These are phyloP conservation scores for Colletotrichum scovillei DNA, from an alignment of 2,329 filamentous ascomycete species.

Conservation along the genomic window DNA sequence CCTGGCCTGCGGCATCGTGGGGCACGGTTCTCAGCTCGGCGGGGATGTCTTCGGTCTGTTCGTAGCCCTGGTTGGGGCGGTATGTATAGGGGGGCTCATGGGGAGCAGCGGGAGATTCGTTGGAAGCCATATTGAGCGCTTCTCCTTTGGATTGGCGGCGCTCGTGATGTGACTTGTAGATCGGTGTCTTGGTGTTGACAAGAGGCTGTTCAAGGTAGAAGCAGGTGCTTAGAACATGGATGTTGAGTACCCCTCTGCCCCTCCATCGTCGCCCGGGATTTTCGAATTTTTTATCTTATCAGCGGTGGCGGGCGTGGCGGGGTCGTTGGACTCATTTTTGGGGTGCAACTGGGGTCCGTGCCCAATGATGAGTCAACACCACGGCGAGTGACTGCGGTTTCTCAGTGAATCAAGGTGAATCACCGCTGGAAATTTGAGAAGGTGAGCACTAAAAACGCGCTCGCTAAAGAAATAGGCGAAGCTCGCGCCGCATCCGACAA, in stretches of 20 bases:
- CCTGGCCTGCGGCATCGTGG: conserved; percentile 6
- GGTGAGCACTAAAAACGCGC: not conserved
- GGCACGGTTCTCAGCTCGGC: conserved; percentile 24
- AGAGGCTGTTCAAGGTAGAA: not conserved
- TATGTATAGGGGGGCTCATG: conserved; percentile 59
- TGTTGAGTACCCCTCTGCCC: conserved; percentile 21
- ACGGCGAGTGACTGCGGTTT: not conserved
- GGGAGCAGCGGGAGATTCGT: conserved; percentile 51
- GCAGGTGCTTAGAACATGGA: not conserved
- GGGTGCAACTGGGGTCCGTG: not conserved
- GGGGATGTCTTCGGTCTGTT: conserved; percentile 45
- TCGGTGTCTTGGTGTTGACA: not conserved
- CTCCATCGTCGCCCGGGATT: conserved; percentile 22
- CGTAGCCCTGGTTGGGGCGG: conserved; percentile 56
- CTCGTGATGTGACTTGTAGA: not conserved
- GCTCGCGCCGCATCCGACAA: not conserved
- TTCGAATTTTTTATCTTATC: conserved; percentile 36
- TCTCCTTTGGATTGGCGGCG: not conserved
- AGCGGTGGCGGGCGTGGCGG: conserved; percentile 23
- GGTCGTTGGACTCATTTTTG: conserved; percentile 7
- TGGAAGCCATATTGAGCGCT: conserved; percentile 24
- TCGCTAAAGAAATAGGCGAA: conserved; percentile 12
- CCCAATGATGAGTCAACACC: conserved; percentile 28
- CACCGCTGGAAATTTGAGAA: not conserved
- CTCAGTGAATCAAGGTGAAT: conserved; percentile 11